Evolutionary conservation across 257 asterid genomes (phyloP).

Genomic region (Nicotiana otophora): DNA sequence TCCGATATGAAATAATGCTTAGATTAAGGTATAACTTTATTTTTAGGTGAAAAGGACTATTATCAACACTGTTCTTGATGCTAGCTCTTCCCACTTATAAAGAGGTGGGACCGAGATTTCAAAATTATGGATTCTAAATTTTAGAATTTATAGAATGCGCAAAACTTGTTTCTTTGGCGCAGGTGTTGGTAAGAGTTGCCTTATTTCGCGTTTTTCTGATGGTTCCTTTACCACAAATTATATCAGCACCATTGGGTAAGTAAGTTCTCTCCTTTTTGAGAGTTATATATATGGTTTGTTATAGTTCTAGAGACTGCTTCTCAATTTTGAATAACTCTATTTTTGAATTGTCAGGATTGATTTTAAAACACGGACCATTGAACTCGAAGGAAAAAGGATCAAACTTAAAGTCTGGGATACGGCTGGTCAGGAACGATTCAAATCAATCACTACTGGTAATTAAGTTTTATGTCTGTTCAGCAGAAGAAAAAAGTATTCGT

Average conservation of each 20-base stretch:
- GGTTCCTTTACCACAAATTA: slow-evolving; percentile 1
- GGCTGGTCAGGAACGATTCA: slow-evolving; percentile 22
- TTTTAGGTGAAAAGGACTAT: too few relatives aligned
- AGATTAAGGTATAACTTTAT: too few relatives aligned
- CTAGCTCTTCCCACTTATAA: too few relatives aligned
- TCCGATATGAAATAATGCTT: too few relatives aligned
- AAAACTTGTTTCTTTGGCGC: not conserved
- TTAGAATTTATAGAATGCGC: too few relatives aligned
- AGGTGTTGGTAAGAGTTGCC: slow-evolving; percentile 11
- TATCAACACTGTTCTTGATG: too few relatives aligned
- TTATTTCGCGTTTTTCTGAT: slow-evolving; percentile 6
- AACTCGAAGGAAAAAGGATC: slow-evolving; percentile 9
- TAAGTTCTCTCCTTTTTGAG: not conserved
- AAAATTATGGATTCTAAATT: too few relatives aligned
- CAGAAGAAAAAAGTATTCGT: not conserved
- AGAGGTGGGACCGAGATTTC: too few relatives aligned
- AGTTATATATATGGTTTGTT: not conserved
- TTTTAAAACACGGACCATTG: slow-evolving; percentile 1
- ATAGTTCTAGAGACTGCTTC: not conserved
- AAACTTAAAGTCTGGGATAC: slow-evolving; percentile 23
- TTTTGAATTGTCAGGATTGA: not conserved
- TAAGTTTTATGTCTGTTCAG: not conserved
- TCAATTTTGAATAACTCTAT: not conserved
- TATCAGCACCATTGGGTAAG: slow-evolving; percentile 1
- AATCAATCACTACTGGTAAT: slow-evolving; percentile 20